Evolutionary conservation across 2,329 filamentous ascomycete species (phyloP), one percentile per base, ranked within the genome.

Genomic region (Camptophora hylomeconis): DNA sequence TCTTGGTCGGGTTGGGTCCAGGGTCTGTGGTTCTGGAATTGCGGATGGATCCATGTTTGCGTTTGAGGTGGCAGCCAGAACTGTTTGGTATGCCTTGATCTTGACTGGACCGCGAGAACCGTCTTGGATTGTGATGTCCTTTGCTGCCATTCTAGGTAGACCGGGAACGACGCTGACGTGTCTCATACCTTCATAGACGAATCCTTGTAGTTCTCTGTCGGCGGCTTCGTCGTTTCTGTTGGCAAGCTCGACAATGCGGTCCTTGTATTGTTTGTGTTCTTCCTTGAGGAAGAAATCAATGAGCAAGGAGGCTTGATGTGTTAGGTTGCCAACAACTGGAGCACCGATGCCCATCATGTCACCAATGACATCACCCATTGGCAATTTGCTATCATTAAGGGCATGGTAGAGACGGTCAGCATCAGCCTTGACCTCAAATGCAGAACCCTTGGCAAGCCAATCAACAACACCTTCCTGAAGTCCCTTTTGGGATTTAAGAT

Each of bases 131-230:
- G 47, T 54, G 4, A 55, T 42, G 31, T 62, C 58, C 24, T 50
- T 52, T 10, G 57, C 52, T 3, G 62, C 63, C 7, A 65, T 52
- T 30, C 63, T 62, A n/a, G 62, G 59, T 1, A 68, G 47, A n/a
- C 63, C 64, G 0, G 63, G 63, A 2, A 67, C 57, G 2, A 63
- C 58, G 11, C 62, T 61, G 5, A 60, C 59, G 40, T 66, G 64
- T 7, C 65, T 58, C 60, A 68, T 67, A 22, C 64, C 65, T 44
- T 69, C 65, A 37, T 57, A 65, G 2, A 68, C 63, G 45, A 64
- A 69, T 8, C 63, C 63, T 38, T 63, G 59, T 1, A 68, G 54
- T 40, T 68, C 64, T 17, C 48, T 43, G 29, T 59, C 54, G 2
- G 63, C 54, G 2, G 49, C 47, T 3, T 48, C 46, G 4, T 58